Conservation (phyloP, 2,329 filamentous ascomycete genomes). For the Orbilia ellipsospora region DNA sequence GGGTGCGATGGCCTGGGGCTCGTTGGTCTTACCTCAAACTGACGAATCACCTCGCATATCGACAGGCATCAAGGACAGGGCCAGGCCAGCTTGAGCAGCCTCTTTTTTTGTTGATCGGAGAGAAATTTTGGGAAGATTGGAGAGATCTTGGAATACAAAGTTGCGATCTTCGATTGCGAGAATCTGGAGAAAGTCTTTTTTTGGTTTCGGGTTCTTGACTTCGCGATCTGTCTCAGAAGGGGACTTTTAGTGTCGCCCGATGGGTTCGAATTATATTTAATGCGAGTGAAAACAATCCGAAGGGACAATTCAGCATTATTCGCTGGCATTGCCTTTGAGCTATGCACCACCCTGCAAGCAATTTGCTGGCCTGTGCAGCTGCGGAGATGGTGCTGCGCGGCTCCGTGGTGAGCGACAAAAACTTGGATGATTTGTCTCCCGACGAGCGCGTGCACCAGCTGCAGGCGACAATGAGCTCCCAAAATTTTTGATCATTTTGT, state of each 20-base stretch:
- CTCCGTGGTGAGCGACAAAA: constrained; percentile 20
- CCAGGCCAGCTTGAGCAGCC: constrained; percentile 36
- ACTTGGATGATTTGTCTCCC: constrained; percentile 8
- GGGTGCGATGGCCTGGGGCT: constrained; percentile 28
- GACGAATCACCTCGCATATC: constrained; percentile 49
- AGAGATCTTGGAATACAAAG: constrained; percentile 16
- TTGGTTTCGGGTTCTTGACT: not conserved
- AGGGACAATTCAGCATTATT: constrained; percentile 24
- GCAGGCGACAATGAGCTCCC: constrained; percentile 6
- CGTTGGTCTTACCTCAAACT: constrained; percentile 40
- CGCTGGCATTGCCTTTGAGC: constrained; percentile 17
- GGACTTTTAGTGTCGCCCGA: not conserved
- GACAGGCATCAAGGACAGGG: constrained; percentile 45
- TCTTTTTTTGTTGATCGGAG: constrained; percentile 13
- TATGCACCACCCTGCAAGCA: constrained; percentile 6
- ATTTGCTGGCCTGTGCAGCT: constrained; percentile 1
- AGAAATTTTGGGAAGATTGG: too few species aligned
- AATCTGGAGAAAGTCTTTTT: constrained; percentile 16
- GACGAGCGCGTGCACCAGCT: constrained; percentile 23
- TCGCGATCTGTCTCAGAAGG: constrained; percentile 21
- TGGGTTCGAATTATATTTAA: too few species aligned
- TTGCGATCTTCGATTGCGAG: constrained; percentile 22
- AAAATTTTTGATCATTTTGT: constrained; percentile 5
- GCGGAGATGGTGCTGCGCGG: constrained; percentile 18
- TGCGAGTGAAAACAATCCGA: constrained; percentile 2